Conservation (phyloP, 164 flowering plant genomes). For the Liriodendron chinense region DNA sequence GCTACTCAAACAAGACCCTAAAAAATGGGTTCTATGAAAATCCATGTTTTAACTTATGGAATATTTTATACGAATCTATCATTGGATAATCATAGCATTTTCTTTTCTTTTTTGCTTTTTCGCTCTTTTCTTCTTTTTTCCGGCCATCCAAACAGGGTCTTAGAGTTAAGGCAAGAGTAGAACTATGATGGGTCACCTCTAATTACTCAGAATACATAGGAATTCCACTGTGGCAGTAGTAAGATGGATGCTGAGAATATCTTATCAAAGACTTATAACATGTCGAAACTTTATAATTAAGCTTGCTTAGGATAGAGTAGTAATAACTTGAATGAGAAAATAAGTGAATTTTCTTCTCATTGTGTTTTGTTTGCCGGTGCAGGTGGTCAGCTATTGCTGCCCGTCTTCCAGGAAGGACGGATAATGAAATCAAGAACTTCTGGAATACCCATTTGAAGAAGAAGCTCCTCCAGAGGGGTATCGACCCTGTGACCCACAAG, state of each 20-base stretch:
- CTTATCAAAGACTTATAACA: too few relatives aligned
- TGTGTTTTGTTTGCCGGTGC: not conserved
- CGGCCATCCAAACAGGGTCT: too few relatives aligned
- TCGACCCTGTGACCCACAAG: conserved; percentile 65
- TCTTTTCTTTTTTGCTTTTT: too few relatives aligned
- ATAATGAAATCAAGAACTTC: conserved; percentile 67
- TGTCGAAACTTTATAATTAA: not conserved
- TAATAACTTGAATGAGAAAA: not conserved
- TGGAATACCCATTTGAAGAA: conserved; percentile 76
- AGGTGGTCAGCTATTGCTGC: conserved; percentile 80
- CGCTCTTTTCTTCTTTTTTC: too few relatives aligned
- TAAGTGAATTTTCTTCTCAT: not conserved
- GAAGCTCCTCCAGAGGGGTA: conserved; percentile 59
- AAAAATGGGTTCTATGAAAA: too few relatives aligned
- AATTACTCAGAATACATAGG: too few relatives aligned
- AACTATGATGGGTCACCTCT: too few relatives aligned
- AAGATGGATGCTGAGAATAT: not conserved
- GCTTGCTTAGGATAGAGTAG: not conserved
- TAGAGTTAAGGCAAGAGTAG: too few relatives aligned
- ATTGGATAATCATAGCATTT: too few relatives aligned
- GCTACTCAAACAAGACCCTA: too few relatives aligned
- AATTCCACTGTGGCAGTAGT: not conserved
- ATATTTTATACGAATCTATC: too few relatives aligned
- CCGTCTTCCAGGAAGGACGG: conserved; percentile 70
- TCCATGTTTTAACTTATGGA: too few relatives aligned